Evolutionary conservation across 352 stramenopile genomes (phyloP), one percentile per base, ranked within the genome.

Genomic region (Globisporangium spiculum): DNA sequence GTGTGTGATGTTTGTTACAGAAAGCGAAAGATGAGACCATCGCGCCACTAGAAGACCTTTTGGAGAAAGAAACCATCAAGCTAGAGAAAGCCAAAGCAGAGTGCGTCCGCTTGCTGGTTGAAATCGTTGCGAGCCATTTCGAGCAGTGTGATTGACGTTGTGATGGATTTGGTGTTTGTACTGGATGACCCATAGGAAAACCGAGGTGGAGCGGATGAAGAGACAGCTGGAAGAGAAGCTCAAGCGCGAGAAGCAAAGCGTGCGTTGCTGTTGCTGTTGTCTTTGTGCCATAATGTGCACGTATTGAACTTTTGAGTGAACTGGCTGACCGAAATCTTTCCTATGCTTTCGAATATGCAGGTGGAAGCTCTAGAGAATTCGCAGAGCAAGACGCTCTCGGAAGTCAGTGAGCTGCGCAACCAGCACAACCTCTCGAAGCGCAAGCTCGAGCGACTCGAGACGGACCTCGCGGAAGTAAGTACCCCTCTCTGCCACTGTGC

Each of bases 61-160:
- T 94, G 1, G 77, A 90, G 30, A 89, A 93, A 56, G 82, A 96
- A 61, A 79, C 61, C 1, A 75, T 88, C n/a, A 84, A 83, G 48
- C 72, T 93, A 32, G 77, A 86, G 10, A 69, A 90, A 53, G 71
- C 83, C 8, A 90, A 91, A 52, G 68, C 64, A 8, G 80, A 91
- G 85, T 93, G 71, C 26, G 79, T 79, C 5, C 4, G 27, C 7
- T 0, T 27, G 4, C 22, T 22, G 16, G 10, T 24, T 24, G 44
- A 22, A 50, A 22, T 50, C 14, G 16, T 6, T 16, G 7, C 16
- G 20, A 48, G 16, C 16, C 41, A 48, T 48, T 48, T 48, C 20
- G 41, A n/a, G n/a, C 44, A n/a, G 6, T 22, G 44, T 50, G 44
- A 50, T 2, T 32, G 30, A 32, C 30, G 30, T 36, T 34, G 34